Percentiles rank a stretch among this genome's conserved stretches.
phyloP scores from a whole-genome alignment of 345 rosid genomes.

The Eucalyptus curtisii region DNA sequence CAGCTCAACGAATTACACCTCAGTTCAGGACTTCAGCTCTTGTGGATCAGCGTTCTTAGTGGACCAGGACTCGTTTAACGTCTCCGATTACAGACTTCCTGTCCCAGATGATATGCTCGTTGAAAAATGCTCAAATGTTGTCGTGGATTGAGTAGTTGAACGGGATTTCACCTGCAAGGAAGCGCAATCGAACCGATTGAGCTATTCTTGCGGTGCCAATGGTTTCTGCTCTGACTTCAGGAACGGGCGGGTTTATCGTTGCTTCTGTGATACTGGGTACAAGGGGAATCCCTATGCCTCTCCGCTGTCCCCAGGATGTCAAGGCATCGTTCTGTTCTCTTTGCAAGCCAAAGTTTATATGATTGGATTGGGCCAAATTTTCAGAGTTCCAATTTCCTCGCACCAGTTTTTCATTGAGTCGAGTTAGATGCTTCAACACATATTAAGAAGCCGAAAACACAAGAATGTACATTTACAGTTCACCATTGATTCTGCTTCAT shows the following conservation, averaged over 20 bases:
- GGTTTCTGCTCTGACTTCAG: background rate
- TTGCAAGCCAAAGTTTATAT: background rate
- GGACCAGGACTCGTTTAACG: background rate
- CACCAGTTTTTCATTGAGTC: background rate
- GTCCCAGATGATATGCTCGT: background rate
- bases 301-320: accelerated
- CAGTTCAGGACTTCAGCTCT: background rate
- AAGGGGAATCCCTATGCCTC: background rate
- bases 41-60: background rate
- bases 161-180: background rate
- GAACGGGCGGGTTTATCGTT: background rate
- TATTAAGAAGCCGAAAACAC: background rate
- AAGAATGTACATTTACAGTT: background rate
- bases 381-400: background rate
- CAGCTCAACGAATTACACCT: background rate
- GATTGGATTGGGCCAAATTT: background rate
- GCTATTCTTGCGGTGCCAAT: background rate
- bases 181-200: background rate
- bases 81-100: background rate
- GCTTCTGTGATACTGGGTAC: background rate
- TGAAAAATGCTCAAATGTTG: background rate
- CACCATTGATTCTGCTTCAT: background rate
- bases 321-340: background rate
- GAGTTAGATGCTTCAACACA: background rate
- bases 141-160: background rate